Percentiles rank a stretch among this genome's conserved stretches.
Evolutionary conservation across 2,329 filamentous ascomycete genomes (phyloP).

Genomic region (Fusarium acutatum): DNA sequence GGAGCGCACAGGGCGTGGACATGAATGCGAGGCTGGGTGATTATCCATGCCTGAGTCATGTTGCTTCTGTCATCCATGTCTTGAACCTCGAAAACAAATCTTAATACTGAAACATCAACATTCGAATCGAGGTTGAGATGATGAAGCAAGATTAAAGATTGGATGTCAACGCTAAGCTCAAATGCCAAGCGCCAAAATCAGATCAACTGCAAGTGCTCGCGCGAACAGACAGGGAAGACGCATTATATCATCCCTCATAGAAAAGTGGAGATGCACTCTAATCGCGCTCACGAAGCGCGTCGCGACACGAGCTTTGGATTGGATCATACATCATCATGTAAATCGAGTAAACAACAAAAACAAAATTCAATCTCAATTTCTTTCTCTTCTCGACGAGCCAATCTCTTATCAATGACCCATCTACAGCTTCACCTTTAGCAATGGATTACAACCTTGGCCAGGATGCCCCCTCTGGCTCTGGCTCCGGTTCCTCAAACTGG

Average conservation of each 20-base stretch:
- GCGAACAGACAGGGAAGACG: background rate
- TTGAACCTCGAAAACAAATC: background rate
- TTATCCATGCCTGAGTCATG: background rate
- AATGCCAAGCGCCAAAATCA: conserved; percentile 14
- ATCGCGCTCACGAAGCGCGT: conserved; percentile 6
- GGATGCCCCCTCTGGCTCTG: conserved; percentile 19
- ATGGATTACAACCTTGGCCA: conserved; percentile 35
- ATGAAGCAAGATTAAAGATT: background rate
- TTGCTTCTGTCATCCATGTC: background rate
- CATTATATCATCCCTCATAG: conserved; percentile 7
- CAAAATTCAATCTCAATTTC: conserved; percentile 4
- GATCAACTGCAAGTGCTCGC: conserved; percentile 21
- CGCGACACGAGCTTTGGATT: background rate
- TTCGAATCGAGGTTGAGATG: background rate
- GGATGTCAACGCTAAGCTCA: conserved; percentile 12
- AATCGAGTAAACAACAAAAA: conserved; percentile 19
- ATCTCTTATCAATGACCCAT: background rate
- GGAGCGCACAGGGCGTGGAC: background rate
- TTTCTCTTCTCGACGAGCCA: background rate
- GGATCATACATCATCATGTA: conserved; percentile 13
- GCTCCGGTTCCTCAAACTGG: conserved; percentile 28
- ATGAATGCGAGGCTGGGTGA: background rate
- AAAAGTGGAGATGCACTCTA: background rate
- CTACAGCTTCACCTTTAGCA: background rate
- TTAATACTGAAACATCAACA: background rate